Evolutionary conservation across 2,329 filamentous ascomycete species (phyloP), one percentile per base, ranked within the genome.

Genomic region (Corinectria fuckeliana): DNA sequence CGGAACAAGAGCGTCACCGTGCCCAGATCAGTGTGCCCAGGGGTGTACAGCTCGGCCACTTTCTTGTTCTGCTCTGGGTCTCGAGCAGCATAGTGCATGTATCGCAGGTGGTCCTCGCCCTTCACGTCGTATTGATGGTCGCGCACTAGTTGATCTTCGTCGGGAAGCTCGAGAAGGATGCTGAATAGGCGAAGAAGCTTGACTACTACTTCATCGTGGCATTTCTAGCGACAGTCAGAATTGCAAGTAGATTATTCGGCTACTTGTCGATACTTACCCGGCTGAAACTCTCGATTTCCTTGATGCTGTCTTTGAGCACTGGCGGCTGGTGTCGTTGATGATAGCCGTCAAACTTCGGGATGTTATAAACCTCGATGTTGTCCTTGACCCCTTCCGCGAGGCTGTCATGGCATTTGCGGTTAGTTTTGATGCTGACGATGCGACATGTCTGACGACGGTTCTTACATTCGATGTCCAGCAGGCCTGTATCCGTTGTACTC

Each of bases 51-150:
- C 3, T 65, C 14, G 32, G n/a, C 32, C 1, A 36, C 32, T 36
- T 36, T 36, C 32, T 36, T 36, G 32, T 36, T 36, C n/a, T 36
- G 6, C n/a, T 36, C 32, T 9, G n/a, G n/a, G n/a, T n/a, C 18
- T 10, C 32, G 32, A 9, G 32, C n/a, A 6, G 32, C 32, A 5
- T 87, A 87, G 50, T 83, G 76, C 84, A 88, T 87, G 72, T 87
- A 88, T 1, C 86, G 80, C 30, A 87, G 77, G 64, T 88, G 84
- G 36, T 84, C 82, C 62, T 87, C 85, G 21, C 81, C 80, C 25
- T 82, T 78, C 18, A 79, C 75, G 3, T 87, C 79, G 67, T 87
- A 89, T 9, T 75, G 76, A 68, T 89, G 86, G 34, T 67, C 25
- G 1, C 56, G 82, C 75, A 10, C 79, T 77, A 58, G 84, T 78